These are phyloP conservation scores for Penicillium italicum DNA, from an alignment of 2,329 filamentous ascomycete species.

Conservation along the genomic window DNA sequence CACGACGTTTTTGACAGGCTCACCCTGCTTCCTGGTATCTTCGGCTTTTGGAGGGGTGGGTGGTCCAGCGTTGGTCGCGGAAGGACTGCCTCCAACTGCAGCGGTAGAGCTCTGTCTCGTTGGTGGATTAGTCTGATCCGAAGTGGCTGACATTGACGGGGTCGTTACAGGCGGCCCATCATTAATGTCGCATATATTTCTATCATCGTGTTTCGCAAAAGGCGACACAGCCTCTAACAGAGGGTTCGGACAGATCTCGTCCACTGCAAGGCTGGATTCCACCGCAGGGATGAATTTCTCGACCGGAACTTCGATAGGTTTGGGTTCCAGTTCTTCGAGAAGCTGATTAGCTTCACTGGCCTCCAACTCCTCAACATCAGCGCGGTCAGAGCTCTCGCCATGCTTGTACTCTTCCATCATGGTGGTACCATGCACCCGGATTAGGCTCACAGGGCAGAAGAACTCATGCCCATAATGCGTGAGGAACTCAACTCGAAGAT, in stretches of 20 bases:
- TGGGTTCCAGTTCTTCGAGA: constrained; percentile 12
- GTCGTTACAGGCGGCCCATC: constrained; percentile 12
- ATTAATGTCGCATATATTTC: constrained; percentile 17
- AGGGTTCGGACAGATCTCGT: constrained; percentile 18
- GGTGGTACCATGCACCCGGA: constrained; percentile 87
- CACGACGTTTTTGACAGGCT: constrained; percentile 11
- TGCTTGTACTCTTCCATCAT: constrained; percentile 94
- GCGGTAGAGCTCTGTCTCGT: constrained; percentile 9
- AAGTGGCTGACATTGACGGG: constrained; percentile 15
- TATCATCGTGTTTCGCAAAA: constrained; percentile 7
- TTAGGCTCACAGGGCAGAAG: constrained; percentile 86
- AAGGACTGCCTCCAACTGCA: neutral
- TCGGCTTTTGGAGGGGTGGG: constrained; percentile 12
- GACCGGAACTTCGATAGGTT: constrained; percentile 21
- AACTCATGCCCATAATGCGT: constrained; percentile 95
- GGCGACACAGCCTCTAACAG: constrained; percentile 12
- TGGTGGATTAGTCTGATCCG: constrained; percentile 21
- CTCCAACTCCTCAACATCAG: constrained; percentile 60
- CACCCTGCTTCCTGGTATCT: constrained; percentile 21
- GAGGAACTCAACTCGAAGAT: constrained; percentile 85
- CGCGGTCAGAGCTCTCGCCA: constrained; percentile 65
- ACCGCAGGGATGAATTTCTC: constrained; percentile 13
- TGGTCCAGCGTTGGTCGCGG: constrained; percentile 7
- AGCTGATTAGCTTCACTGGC: constrained; percentile 26
- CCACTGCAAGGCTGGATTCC: constrained; percentile 6